Evolutionary conservation across 108 stramenopile species (phyloP), one percentile per base, ranked within the genome.

Genomic region (Chaetoceros tenuissimus): DNA sequence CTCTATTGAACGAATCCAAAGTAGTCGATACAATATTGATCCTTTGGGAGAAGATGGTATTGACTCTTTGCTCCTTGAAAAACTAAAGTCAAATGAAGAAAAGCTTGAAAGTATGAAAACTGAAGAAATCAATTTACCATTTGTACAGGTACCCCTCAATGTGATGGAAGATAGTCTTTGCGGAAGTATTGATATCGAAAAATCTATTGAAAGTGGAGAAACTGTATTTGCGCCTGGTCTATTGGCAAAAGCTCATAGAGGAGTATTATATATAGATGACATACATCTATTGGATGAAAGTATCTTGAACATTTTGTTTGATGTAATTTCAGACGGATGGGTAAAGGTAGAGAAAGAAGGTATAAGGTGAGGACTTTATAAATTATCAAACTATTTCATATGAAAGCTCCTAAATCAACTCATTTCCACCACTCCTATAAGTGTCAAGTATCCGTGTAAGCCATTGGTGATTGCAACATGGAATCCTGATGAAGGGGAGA

Each of bases 101-200:
- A 21, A 63, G 0, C 31, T 84, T 7, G 13, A 53, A 23, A 60
- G 72, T 20, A 46, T 79, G 20, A 80, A 82, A 24, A 79, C 72
- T 28, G 86, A 87, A 54, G 56, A 79, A 3, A 52, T 87, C 27
- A 52, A 51, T 13, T 55, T 73, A 2, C 86, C 86, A 2, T 81
- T 98, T 54, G 97, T 98, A 0, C 95, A 98, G 64, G 85, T 98
- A 18, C 97, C 97, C 0, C 60, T 97, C 51, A 94, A 94, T 60
- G 97, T 96, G 3, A 96, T 96, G 94, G 97, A 97, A 59, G 97
- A 96, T 75, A 81, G 94, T 64, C 84, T 96, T 47, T 75, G 94
- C 50, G 97, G 97, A 46, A 85, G 89, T 51, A 92, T 92, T 19
- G 95, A 98, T 55, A 72, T 96, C 34, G 95, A 98, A 72, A 85